Conservation (phyloP, 768 basidiomycete species). For the Paxillus ammoniavirescens region DNA sequence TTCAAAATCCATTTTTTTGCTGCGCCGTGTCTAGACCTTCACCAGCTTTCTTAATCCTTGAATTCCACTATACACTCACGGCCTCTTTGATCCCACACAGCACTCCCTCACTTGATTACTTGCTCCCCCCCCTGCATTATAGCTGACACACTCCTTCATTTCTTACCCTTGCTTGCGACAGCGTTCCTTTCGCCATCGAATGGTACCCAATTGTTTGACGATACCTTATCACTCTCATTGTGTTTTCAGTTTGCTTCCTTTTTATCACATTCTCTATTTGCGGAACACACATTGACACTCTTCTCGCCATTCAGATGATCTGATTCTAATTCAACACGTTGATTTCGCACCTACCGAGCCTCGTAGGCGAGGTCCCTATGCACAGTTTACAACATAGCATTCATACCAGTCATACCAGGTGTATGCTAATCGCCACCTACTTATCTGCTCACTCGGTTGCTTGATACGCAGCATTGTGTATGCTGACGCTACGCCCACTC, state of each 20-base stretch:
- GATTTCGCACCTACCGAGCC: constrained; percentile 20
- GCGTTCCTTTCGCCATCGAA: constrained; percentile 16
- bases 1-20: constrained; percentile 3
- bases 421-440: constrained; percentile 17
- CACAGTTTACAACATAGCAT: constrained; percentile 6
- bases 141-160: constrained; percentile 31
- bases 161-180: constrained; percentile 15
- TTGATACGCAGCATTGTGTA: constrained; percentile 90
- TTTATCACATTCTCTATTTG: constrained; percentile 39
- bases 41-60: constrained; percentile 19
- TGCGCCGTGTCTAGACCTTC: constrained; percentile 16
- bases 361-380: constrained; percentile 21
- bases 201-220: constrained; percentile 29
- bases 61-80: constrained; percentile 17
- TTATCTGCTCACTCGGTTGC: constrained; percentile 12
- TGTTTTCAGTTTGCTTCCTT: constrained; percentile 6
- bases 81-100: constrained; percentile 25
- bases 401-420: constrained; percentile 18
- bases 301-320: constrained; percentile 7
- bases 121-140: constrained; percentile 24
- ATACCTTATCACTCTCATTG: constrained; percentile 37
- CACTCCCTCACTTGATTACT: constrained; percentile 27
- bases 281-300: constrained; percentile 33
- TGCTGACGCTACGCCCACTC: constrained; percentile 91
- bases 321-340: constrained; percentile 24